Conservation (phyloP, 495 filamentous ascomycete species). For the Trichodelitschia bisporula region DNA sequence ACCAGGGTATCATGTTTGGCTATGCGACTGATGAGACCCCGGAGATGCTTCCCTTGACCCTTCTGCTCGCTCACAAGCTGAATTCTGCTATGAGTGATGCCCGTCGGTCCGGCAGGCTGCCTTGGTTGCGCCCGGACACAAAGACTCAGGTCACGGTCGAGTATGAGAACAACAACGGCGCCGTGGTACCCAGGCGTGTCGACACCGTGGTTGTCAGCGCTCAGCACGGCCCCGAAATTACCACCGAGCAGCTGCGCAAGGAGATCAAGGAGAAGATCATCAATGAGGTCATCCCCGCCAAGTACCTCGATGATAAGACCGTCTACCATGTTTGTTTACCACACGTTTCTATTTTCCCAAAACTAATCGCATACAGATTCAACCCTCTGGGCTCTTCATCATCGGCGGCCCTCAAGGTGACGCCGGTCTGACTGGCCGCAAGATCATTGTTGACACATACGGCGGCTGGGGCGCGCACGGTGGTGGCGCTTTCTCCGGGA, state of each 20-base stretch:
- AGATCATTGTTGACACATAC: constrained; percentile 99
- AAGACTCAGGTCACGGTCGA: constrained; percentile 99
- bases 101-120: constrained; percentile 60
- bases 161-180: constrained; percentile 89
- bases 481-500: constrained; percentile 98
- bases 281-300: constrained; percentile 70
- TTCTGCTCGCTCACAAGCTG: constrained; percentile 83
- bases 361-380: constrained; percentile 30
- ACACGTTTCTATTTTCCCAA: not conserved
- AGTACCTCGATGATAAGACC: constrained; percentile 79
- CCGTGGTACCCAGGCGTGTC: constrained; percentile 73
- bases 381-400: constrained; percentile 96
- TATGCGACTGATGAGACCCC: constrained; percentile 99
- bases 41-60: constrained; percentile 80
- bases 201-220: constrained; percentile 94
- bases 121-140: constrained; percentile 93
- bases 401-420: constrained; percentile 98
- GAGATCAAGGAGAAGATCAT: constrained; percentile 96
- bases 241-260: constrained; percentile 79
- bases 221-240: constrained; percentile 74
- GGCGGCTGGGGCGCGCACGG: constrained; percentile 99
- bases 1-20: constrained; percentile 99
- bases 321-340: constrained; percentile 55
- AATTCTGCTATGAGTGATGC: constrained; percentile 80
- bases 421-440: constrained; percentile 92